A percentile compares a stretch with the other conserved stretches of the same genome.
These are phyloP conservation scores for Cladophialophora bantiana DNA, from an alignment of 2,329 filamentous ascomycete species.

Conservation along the genomic window DNA sequence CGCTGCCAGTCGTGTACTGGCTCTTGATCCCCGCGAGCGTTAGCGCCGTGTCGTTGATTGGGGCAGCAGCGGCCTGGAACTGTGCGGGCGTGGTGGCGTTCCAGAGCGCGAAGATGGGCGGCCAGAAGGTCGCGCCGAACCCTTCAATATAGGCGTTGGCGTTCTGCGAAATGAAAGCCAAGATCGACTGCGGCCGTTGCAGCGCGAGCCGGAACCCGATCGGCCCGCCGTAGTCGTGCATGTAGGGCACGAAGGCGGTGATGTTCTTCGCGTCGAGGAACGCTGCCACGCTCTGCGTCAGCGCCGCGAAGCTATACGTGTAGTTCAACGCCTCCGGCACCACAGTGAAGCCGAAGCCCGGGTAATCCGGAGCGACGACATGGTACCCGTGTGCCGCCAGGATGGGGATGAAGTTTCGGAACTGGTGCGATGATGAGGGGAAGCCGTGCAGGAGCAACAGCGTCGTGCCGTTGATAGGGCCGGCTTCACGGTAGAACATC, in stretches of 20 bases:
- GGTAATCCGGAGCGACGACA: conserved; percentile 64
- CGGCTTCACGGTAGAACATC: conserved; percentile 20
- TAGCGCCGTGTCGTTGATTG: conserved; percentile 48
- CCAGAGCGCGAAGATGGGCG: conserved; percentile 46
- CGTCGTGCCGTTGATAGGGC: conserved; percentile 38
- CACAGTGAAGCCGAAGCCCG: conserved; percentile 65
- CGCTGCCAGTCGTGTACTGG: conserved; percentile 42
- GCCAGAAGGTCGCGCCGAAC: conserved; percentile 59
- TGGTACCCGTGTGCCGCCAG: conserved; percentile 50
- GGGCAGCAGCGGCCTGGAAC: conserved; percentile 54
- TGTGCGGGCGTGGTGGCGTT: conserved; percentile 31
- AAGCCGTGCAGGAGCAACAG: conserved; percentile 57
- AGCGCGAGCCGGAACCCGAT: conserved; percentile 62
- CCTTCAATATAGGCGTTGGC: conserved; percentile 68
- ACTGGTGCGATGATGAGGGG: conserved; percentile 56
- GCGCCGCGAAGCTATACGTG: conserved; percentile 61
- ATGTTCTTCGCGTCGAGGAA: conserved; percentile 59
- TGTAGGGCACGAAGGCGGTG: conserved; percentile 60
- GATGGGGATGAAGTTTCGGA: conserved; percentile 54
- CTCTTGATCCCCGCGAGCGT: conserved; percentile 46
- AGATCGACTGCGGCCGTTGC: conserved; percentile 54
- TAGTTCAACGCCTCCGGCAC: conserved; percentile 52
- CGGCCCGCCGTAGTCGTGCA: conserved; percentile 69
- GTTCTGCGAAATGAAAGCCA: conserved; percentile 65
- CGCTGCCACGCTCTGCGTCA: conserved; percentile 56